Evolutionary conservation across 495 filamentous ascomycete genomes (phyloP).

Genomic region (Penicillium psychrofluorescens): DNA sequence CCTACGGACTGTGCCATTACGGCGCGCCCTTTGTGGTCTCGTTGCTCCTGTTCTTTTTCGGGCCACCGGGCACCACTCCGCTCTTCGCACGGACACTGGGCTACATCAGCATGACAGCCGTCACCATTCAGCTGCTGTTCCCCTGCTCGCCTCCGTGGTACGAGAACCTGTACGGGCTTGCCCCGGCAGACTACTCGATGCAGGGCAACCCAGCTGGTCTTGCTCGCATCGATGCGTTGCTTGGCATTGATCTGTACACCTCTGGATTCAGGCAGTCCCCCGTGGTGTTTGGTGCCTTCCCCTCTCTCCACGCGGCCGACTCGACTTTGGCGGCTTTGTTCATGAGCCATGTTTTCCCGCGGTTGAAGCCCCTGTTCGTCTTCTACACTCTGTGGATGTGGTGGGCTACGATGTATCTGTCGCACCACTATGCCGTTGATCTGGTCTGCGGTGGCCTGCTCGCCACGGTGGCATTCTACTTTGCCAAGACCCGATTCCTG

Average conservation of each 20-base stretch:
- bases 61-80: constrained; percentile 74
- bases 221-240: constrained; percentile 77
- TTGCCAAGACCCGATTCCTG: constrained; percentile 70
- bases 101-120: constrained; percentile 83
- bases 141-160: constrained; percentile 96
- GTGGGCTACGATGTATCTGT: constrained; percentile 98
- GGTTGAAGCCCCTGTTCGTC: constrained; percentile 65
- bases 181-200: constrained; percentile 88
- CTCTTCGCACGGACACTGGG: constrained; percentile 83
- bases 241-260: constrained; percentile 88
- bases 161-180: constrained; percentile 80
- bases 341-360: constrained; percentile 83
- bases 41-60: constrained; percentile 74
- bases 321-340: constrained; percentile 88
- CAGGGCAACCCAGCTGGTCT: constrained; percentile 79
- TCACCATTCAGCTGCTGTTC: constrained; percentile 78
- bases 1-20: constrained; percentile 86
- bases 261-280: constrained; percentile 82
- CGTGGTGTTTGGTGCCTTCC: constrained; percentile 90
- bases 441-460: constrained; percentile 78
- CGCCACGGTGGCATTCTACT: constrained; percentile 71
- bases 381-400: constrained; percentile 85
- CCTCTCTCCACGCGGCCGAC: constrained; percentile 78
- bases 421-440: constrained; percentile 93
- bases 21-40: constrained; percentile 72